Base-by-base conservation (phyloP, 192 early-diverging fungal species). In the Podila epigama region DNA sequence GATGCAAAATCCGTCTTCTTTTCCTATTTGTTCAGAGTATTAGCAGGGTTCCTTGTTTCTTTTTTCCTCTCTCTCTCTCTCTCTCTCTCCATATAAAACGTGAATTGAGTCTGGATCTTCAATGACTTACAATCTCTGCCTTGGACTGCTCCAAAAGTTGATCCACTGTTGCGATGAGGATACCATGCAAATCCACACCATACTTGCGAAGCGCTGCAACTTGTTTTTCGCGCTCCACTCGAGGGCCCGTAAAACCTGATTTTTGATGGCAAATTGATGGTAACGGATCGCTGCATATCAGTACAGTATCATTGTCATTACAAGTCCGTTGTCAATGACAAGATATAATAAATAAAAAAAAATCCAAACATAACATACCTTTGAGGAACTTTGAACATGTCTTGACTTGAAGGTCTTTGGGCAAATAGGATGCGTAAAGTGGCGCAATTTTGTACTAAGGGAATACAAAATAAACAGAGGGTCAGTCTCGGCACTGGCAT, bases 101-200 rank as follows among this genome's bases (percentile, higher is more conserved):
- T 5, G 44, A 48, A 22, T n/a, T n/a, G n/a, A n/a, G n/a, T n/a
- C n/a, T n/a, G n/a, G n/a, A n/a, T n/a, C n/a, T n/a, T n/a, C n/a
- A n/a, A n/a, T n/a, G n/a, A 40, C 58, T 60, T 70, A 70, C 70
- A 60, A 62, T 44, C 4, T 51, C 65, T 1, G 25, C 34, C 13
- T 20, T 62, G 35, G 4, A 57, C 7, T 67, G 55, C 10, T 62
- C 66, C 52, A 77, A 60, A 7, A 77, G 44, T 27, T 20, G 55
- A 11, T 77, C 73, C 32, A 77, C 73, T 36, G 73, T 77, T 8
- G 73, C 73, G 16, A 58, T 59, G 5, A 77, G 57, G 34, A 77
- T 54, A 31, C 36, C 50, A 34, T 63, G 60, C 54, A 63, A 20
- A 51, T 77, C 73, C 55, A 77, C 35, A 12, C 73, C 66, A 11